Evolutionary conservation across 1,284 basidiomycete genomes (phyloP).

Genomic region (Amylostereum areolatum): DNA sequence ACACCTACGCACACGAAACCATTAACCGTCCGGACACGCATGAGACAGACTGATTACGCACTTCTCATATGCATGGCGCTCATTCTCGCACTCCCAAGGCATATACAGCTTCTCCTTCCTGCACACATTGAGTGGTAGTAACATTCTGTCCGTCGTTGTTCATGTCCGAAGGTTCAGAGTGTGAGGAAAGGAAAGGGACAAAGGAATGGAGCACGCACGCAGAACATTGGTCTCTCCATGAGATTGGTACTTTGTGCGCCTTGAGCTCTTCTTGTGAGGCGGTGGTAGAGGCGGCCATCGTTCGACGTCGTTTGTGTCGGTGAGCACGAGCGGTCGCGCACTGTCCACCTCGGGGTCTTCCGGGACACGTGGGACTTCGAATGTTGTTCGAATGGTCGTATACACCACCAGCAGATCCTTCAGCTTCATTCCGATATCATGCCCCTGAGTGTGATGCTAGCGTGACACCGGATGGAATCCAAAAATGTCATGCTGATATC

Average conservation of each 20-base stretch:
- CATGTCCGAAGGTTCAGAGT: background rate
- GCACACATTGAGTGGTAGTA: slow-evolving; percentile 84
- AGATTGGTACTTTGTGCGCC: slow-evolving; percentile 69
- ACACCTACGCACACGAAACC: slow-evolving; percentile 45
- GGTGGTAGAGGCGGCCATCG: slow-evolving; percentile 66
- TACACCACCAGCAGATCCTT: too few relatives aligned
- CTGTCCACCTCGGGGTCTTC: too few relatives aligned
- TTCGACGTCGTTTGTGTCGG: slow-evolving; percentile 5
- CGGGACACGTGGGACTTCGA: too few relatives aligned
- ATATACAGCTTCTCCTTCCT: slow-evolving; percentile 66
- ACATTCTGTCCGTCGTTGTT: slow-evolving; percentile 43
- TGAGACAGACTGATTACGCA: slow-evolving; percentile 30
- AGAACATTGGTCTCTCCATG: slow-evolving; percentile 88
- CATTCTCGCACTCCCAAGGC: slow-evolving; percentile 82
- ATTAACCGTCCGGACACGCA: slow-evolving; percentile 5
- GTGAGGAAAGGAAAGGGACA: background rate
- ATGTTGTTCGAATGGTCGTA: too few relatives aligned
- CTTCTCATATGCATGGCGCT: slow-evolving; percentile 74
- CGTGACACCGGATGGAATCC: too few relatives aligned
- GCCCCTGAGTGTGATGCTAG: too few relatives aligned
- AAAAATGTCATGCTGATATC: too few relatives aligned
- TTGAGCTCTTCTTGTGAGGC: slow-evolving; percentile 85
- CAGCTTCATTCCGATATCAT: too few relatives aligned
- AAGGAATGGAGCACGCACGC: slow-evolving; percentile 54
- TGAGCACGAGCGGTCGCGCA: too few relatives aligned